These are phyloP conservation scores for Dicorynia guianensis DNA, from an alignment of 306 rosid genomes.

Conservation along the genomic window DNA sequence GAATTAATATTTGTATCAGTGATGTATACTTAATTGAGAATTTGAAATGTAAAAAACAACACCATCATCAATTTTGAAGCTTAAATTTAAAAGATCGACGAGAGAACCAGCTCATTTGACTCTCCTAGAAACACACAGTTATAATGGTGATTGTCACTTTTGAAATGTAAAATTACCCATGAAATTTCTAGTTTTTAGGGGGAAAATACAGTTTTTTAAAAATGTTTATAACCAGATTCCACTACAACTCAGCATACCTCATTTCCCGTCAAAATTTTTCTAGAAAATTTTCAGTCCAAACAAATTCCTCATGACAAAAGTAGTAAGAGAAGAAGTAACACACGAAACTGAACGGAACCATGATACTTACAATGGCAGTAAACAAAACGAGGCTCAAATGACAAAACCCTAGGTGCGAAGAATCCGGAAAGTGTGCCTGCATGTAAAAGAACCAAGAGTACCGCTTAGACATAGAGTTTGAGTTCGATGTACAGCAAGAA, in stretches of 20 bases:
- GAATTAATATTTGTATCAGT: too few relatives aligned
- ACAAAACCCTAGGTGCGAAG: constrained; percentile 6
- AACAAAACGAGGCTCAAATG: background rate
- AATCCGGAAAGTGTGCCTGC: constrained; percentile 6
- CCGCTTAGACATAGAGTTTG: background rate
- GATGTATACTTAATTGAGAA: too few relatives aligned
- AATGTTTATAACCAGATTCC: background rate
- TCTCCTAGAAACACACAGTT: background rate
- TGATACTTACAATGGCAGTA: constrained; percentile 16
- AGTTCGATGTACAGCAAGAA: background rate
- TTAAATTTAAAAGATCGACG: background rate
- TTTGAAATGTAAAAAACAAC: background rate
- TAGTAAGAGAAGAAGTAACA: background rate
- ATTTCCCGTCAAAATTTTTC: background rate
- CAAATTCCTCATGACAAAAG: background rate
- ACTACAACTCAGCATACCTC: background rate
- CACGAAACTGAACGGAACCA: background rate
- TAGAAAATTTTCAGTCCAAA: constrained; percentile 1
- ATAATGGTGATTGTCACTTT: background rate
- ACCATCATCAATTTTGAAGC: background rate
- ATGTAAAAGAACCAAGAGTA: background rate
- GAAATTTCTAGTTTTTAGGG: background rate
- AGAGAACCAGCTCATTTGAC: background rate
- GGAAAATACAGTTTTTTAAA: background rate
- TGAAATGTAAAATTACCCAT: too few relatives aligned